Percentiles rank a stretch among this genome's conserved stretches.
phyloP scores from a whole-genome alignment of 2,329 filamentous ascomycete species.

The Alternaria sp. region DNA sequence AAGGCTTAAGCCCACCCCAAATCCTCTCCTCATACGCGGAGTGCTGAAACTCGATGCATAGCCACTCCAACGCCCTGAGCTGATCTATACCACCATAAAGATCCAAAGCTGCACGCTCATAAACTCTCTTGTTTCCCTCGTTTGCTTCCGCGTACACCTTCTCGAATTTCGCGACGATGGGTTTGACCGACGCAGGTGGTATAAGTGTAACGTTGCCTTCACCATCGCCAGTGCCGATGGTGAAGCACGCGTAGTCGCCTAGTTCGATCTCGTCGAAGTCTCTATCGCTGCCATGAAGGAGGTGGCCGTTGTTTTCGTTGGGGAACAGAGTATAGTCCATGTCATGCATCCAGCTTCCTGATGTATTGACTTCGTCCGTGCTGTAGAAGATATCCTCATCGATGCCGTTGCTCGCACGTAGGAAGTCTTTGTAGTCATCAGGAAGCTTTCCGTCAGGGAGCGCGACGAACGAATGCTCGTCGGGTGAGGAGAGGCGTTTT shows the following conservation, averaged over 20 bases:
- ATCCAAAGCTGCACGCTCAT: constrained; percentile 9
- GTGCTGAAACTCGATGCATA: constrained; percentile 5
- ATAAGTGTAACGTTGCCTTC: not conserved
- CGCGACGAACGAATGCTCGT: too few species aligned
- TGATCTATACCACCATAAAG: constrained; percentile 5
- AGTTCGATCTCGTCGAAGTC: too few species aligned
- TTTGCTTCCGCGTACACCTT: constrained; percentile 2
- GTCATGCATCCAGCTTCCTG: not conserved
- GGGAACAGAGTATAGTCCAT: not conserved
- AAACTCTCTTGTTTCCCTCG: not conserved
- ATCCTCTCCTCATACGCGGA: constrained; percentile 1
- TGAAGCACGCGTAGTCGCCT: not conserved
- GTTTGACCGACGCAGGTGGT: constrained; percentile 1
- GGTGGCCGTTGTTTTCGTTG: too few species aligned
- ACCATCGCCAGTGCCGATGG: constrained; percentile 1
- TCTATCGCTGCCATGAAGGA: too few species aligned
- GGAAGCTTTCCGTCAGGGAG: not conserved
- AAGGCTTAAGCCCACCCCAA: constrained; percentile 3
- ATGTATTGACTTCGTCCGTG: not conserved
- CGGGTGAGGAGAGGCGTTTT: not conserved
- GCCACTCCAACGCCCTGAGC: constrained; percentile 8
- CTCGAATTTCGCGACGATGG: not conserved
- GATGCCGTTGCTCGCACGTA: constrained; percentile 8
- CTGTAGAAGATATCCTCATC: not conserved
- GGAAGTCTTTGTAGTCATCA: constrained; percentile 9